These are phyloP conservation scores for Mucor plumbeus DNA, from an alignment of 371 early-diverging fungal genomes.

Conservation along the genomic window DNA sequence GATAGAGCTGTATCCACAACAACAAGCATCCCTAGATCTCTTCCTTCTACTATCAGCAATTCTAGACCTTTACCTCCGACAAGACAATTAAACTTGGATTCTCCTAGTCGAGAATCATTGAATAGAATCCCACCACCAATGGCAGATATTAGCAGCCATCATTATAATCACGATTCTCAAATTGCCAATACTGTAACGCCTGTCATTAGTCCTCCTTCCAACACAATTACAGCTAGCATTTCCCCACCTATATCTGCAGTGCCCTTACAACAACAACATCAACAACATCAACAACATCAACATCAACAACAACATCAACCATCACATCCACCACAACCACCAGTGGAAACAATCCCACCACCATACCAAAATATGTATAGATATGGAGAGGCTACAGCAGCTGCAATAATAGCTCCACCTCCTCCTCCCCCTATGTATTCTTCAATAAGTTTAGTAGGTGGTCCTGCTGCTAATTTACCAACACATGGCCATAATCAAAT, in stretches of 20 bases:
- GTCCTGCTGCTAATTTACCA: constrained; percentile 48
- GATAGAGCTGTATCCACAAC: constrained; percentile 14
- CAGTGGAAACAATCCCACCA: background rate
- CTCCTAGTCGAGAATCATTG: background rate
- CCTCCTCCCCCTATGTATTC: constrained; percentile 29
- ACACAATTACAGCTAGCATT: background rate
- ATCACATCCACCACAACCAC: constrained; percentile 10
- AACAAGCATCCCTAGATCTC: constrained; percentile 3
- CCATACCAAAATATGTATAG: constrained; percentile 21
- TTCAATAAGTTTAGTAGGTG: constrained; percentile 39
- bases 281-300: too few species aligned
- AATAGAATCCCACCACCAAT: constrained; percentile 18
- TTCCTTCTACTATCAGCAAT: background rate
- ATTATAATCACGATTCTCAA: background rate
- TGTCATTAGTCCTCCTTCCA: background rate
- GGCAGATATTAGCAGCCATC: background rate
- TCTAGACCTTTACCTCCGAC: constrained; percentile 7
- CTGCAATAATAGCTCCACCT: constrained; percentile 25
- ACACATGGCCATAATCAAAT: constrained; percentile 57
- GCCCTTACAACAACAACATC: background rate
- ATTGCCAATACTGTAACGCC: background rate
- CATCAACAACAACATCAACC: background rate
- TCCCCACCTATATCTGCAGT: constrained; percentile 14
- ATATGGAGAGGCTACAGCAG: constrained; percentile 16
- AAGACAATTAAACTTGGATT: background rate